Conservation (phyloP, 108 stramenopile species). For the Ochromonas danica region DNA sequence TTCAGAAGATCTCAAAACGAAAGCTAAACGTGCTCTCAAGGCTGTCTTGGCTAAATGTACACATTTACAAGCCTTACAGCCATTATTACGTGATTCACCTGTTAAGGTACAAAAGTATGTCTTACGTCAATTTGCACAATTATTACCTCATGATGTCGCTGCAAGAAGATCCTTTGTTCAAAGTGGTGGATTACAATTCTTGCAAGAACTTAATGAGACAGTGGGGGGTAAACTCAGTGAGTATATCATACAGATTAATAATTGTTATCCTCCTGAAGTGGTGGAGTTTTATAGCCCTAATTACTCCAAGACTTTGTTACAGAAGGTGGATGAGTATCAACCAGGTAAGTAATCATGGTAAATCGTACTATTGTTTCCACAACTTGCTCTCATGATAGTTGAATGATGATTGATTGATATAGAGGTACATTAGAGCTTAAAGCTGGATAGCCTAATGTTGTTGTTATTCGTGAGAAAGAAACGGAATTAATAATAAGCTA, state of each 20-base stretch:
- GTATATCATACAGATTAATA: conserved; percentile 63
- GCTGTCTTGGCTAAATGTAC: conserved; percentile 68
- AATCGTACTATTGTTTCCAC: not conserved
- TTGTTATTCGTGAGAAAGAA: no score
- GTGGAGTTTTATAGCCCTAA: conserved; percentile 68
- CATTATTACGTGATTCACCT: conserved; percentile 62
- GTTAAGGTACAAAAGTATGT: conserved; percentile 69
- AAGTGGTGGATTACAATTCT: conserved; percentile 21
- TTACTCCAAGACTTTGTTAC: conserved; percentile 63
- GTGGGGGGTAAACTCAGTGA: conserved; percentile 65
- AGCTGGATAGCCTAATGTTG: no score
- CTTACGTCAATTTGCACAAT: conserved; percentile 63
- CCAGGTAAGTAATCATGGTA: conserved; percentile 34
- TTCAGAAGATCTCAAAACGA: conserved; percentile 62
- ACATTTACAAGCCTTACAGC: conserved; percentile 64
- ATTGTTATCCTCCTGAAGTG: conserved; percentile 65
- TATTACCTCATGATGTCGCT: conserved; percentile 66
- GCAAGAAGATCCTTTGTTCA: conserved; percentile 61
- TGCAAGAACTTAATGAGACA: conserved; percentile 62
- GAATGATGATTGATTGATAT: no score
- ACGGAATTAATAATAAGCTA: no score
- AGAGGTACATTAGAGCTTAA: no score
- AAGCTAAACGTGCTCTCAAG: conserved; percentile 66
- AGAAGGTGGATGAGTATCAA: conserved; percentile 65
- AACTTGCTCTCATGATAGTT: no score